phyloP scores from a whole-genome alignment of 2,329 filamentous ascomycete species.

The Verticillium klebahnii region DNA sequence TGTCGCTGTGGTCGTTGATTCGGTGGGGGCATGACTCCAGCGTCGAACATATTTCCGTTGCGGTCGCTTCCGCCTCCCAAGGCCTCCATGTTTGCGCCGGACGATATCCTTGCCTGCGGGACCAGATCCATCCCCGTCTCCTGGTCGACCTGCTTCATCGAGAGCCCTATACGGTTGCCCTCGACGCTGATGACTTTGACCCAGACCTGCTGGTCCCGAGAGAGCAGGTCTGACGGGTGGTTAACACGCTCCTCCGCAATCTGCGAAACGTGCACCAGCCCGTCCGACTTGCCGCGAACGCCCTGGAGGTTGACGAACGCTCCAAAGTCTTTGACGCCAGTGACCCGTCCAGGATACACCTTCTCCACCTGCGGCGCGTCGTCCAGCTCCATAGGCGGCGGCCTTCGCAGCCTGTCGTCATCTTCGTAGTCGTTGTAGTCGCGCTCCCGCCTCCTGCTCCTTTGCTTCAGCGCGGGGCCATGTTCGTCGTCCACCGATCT shows the following conservation, averaged over 20 bases:
- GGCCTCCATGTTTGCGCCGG: conserved; percentile 84
- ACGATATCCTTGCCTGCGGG: conserved; percentile 72
- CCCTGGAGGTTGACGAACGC: conserved; percentile 90
- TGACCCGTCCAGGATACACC: conserved; percentile 84
- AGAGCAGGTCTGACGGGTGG: conserved; percentile 83
- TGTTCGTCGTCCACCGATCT: conserved; percentile 43
- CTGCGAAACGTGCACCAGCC: conserved; percentile 90
- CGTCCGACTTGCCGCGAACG: conserved; percentile 83
- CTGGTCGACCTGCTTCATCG: conserved; percentile 98
- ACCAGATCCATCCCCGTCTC: conserved; percentile 77
- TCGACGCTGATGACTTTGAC: conserved; percentile 91
- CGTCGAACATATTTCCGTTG: conserved; percentile 56
- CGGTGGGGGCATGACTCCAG: conserved; percentile 32
- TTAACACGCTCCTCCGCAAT: conserved; percentile 81
- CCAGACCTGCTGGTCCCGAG: conserved; percentile 77
- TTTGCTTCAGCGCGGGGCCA: conserved; percentile 17
- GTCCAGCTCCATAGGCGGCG: conserved; percentile 71
- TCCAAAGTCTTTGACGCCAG: conserved; percentile 91
- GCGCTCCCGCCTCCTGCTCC: conserved; percentile 31
- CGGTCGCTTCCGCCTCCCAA: conserved; percentile 57
- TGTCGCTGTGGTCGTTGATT: conserved; percentile 47
- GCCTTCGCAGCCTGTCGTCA: conserved; percentile 59
- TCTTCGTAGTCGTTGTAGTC: conserved; percentile 38
- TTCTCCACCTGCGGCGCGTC: conserved; percentile 79
- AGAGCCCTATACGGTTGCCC: conserved; percentile 74